Conservation (phyloP, 257 asterid species). For the Nicotiana noctiflora region DNA sequence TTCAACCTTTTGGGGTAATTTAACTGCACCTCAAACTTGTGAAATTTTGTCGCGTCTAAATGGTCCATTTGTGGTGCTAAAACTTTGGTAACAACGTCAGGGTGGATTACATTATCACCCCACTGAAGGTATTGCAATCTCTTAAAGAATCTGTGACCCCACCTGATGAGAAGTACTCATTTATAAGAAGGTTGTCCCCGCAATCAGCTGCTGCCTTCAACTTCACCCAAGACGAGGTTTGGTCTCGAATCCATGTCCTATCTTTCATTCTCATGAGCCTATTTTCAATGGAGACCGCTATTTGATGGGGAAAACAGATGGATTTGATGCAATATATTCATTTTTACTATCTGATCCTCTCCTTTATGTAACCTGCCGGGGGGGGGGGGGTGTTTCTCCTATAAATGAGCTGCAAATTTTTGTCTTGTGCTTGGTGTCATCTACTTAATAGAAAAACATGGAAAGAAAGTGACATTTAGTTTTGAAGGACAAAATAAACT, state of each 20-base stretch:
- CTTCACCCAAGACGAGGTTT: slow-evolving; percentile 24
- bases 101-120: slow-evolving; percentile 79
- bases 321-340: neutral
- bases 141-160: slow-evolving; percentile 87
- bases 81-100: slow-evolving; percentile 26
- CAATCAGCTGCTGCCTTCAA: slow-evolving; percentile 63
- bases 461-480: neutral
- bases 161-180: slow-evolving; percentile 90
- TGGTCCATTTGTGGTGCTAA: neutral
- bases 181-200: slow-evolving; percentile 67
- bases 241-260: neutral
- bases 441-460: neutral
- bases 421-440: neutral
- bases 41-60: neutral
- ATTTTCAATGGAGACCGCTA: neutral
- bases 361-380: no score
- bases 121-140: slow-evolving; percentile 88
- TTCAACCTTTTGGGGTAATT: slow-evolving; percentile 78
- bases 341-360: no score
- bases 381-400: no score
- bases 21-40: neutral
- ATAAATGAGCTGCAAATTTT: no score
- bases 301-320: neutral
- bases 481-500: neutral
- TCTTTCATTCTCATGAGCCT: neutral